Evolutionary conservation across 2,329 filamentous ascomycete genomes (phyloP), one percentile per base, ranked within the genome.

Genomic region (Alternaria sp.): DNA sequence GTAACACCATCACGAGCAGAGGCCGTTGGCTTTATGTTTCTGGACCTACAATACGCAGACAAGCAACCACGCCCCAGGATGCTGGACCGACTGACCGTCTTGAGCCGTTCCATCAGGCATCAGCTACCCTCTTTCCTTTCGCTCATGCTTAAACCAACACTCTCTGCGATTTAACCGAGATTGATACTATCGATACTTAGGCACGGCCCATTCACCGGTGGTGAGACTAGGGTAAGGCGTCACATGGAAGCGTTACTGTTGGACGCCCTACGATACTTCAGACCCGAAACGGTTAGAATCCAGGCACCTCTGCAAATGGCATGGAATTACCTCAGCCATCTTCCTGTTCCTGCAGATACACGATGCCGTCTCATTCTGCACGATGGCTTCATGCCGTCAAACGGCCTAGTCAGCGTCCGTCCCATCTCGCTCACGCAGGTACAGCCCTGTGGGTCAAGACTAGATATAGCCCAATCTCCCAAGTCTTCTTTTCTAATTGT

Each of bases 391-490:
- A 70, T 70, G 62, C 67, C 63, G 60, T 51, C 55, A 63, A 53
- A 64, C 63, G 61, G 62, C 63, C 57, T 60, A 57, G 61, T 28
- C 52, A 66, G 64, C 23, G 39, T 45, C 33, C 39, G 51, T 61
- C 63, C 65, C 66, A 46, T 54, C 44, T 48, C 54, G 56, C 59
- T 31, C 58, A 69, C 73, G 70, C 70, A 73, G 70, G 67, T 62
- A 70, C 70, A 39, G 49, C 48, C 42, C 51, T 58, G 66, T 56
- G 57, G 58, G 61, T 63, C 58, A 54, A 59, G 60, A 28, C 60
- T 69, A 67, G 55, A 67, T 61, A 62, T 58, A 60, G 54, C 48
- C 62, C 55, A 70, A 71, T 73, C 63, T 72, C 71, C 73, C 66
- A 58, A 66, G 50, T 56, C 59, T 59, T 67, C 69, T 73, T 60